Evolutionary conservation across 768 basidiomycete species (phyloP).

Genomic region (Pluteus cervinus): DNA sequence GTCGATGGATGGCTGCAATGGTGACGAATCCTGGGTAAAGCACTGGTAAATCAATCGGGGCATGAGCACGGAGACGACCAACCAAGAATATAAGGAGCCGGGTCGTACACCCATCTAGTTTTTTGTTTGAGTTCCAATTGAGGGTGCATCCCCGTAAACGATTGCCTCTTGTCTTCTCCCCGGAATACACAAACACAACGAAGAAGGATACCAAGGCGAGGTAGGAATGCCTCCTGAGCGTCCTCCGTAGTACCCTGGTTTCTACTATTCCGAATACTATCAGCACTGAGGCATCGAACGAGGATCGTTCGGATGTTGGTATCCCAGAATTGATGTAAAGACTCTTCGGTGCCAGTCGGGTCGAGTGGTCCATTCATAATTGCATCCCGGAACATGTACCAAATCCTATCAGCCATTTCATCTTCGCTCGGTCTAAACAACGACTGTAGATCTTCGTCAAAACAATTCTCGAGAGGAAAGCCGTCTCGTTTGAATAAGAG

Average conservation of each 20-base stretch:
- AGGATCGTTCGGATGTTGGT: not conserved
- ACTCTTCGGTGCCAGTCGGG: not conserved
- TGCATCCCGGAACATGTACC: not conserved
- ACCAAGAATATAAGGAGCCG: slow-evolving; percentile 2
- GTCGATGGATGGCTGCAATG: too few relatives aligned
- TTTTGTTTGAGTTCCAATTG: slow-evolving; percentile 3
- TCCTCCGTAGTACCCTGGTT: not conserved
- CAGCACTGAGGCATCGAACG: not conserved
- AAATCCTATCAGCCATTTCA: not conserved
- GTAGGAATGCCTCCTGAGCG: not conserved
- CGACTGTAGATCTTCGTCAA: not conserved
- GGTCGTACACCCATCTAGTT: not conserved
- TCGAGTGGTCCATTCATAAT: not conserved
- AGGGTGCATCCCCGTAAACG: not conserved
- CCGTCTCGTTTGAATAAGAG: not conserved
- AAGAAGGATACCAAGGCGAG: slow-evolving; percentile 3
- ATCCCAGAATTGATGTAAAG: not conserved
- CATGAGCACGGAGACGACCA: not conserved
- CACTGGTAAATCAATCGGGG: not conserved
- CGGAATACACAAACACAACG: slow-evolving; percentile 1
- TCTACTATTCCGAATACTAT: not conserved
- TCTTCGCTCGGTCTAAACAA: not conserved
- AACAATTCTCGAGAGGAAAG: too few relatives aligned
- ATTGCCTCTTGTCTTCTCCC: slow-evolving; percentile 2
- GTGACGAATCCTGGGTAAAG: not conserved